Base-by-base conservation (phyloP, 1,284 basidiomycete genomes). In the Anthracocystis panici-leucophaei region DNA sequence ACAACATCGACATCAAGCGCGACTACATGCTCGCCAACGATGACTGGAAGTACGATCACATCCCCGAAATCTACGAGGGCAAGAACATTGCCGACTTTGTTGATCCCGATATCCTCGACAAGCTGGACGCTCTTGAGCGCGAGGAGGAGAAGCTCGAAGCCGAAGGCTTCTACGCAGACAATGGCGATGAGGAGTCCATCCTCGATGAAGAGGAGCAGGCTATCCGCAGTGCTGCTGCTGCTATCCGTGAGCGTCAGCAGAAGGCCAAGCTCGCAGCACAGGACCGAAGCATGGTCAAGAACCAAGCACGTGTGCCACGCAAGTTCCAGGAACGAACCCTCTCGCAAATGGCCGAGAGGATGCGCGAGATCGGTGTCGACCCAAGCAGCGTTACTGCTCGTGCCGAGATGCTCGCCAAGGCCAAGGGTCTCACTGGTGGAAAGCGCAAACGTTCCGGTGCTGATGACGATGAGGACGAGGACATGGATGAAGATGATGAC, bases 11-110 rank as follows among this genome's bases (percentile, higher is more conserved):
- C 63, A 62, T 84, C 68, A 84, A 84, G 79, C 94, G 93, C 89
- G 90, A 93, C 85, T 99, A 97, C 87, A 78, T 97, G 33, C 91
- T 99, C 60, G 89, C 91, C 44, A 91, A 97, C 84, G 91, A 93
- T 54, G 92, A 93, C 57, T 99, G 96, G 96, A 99, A 97, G 88
- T 89, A 91, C 88, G 96, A 99, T 85, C 89, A 91, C 77, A 93
- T 99, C 25, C 97, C 96, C 29, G 97, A 99, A 87, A 93, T 99
- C 83, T 91, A 94, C 90, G 91, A 98, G 77, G 97, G 96, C 87
- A 98, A 98, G 90, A 99, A 99, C 88, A 88, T 99, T 62, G 95
- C 95, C 42, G 96, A 99, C 89, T 99, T 99, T 81, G 93, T 99
- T 86, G 97, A 99, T 86, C 93, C 95, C n/a, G 97, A 99, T 84